Evolutionary conservation across 2,329 filamentous ascomycete genomes (phyloP), one percentile per base, ranked within the genome.

Genomic region (Domatiomyces globalis): DNA sequence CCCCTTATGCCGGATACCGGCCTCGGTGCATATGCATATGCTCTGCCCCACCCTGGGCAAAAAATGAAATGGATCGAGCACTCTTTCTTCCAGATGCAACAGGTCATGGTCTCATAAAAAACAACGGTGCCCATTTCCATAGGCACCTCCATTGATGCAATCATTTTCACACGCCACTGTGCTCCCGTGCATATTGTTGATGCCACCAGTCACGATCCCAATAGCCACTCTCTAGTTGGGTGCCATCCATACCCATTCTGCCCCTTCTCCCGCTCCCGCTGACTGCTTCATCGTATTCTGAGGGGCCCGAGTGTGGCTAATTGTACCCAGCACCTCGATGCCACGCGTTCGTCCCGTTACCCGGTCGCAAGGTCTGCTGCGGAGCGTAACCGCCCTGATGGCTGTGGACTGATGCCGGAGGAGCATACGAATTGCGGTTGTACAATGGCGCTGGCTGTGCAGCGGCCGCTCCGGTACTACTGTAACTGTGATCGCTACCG

Each of bases 281-380:
- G 44, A 29, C 43, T 47, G 22, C 46, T 36, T 54, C 46, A 36
- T 48, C 43, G 46, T 46, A 39, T 39, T 39, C 45, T 46, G 27
- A 29, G 39, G 55, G 51, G 53, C 54, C 58, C 55, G 55, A 56
- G 56, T 54, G 57, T 67, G 68, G 76, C 63, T 77, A 74, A 54
- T 82, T 79, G 60, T 82, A 83, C 45, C 79, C 79, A 29, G 79
- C 79, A 44, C 79, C 79, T 63, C 79, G 68, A 66, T 83, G 79
- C 79, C 79, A 83, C 49, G 79, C 78, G 66, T 77, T 81, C 39
- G 54, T 29, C 62, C 72, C 79, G 61, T 77, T 75, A 58, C 73
- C 70, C 56, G 69, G 60, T 55, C 74, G 66, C 60, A 68, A 72
- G 33, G 60, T 53, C 19, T 67, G 65, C 48, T 57, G 56, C 9